A percentile compares a stretch with the other conserved stretches of the same genome.
Evolutionary conservation across 2,329 filamentous ascomycete species (phyloP).

Genomic region (Periconia sp.): DNA sequence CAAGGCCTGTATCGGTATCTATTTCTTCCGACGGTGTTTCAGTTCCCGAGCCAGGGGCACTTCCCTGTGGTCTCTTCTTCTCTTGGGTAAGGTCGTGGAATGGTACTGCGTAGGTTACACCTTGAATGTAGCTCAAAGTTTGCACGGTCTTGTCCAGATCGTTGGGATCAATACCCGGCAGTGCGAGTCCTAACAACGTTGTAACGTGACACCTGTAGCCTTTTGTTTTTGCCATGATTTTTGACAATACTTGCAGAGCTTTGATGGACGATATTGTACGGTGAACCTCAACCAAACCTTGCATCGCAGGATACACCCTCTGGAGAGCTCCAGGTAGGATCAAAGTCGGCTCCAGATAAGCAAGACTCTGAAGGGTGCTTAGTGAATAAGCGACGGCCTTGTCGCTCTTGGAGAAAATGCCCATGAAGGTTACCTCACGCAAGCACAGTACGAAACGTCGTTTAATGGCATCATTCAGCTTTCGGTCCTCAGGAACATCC

Average conservation of each 20-base stretch:
- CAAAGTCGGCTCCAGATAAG: conserved; percentile 86
- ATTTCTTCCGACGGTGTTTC: conserved; percentile 36
- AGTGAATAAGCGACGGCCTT: conserved; percentile 91
- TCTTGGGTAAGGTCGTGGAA: conserved; percentile 77
- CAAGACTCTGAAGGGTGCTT: conserved; percentile 83
- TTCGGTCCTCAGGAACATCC: conserved; percentile 77
- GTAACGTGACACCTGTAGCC: conserved; percentile 97
- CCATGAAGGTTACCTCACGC: conserved; percentile 95
- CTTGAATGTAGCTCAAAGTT: conserved; percentile 92
- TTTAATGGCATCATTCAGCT: conserved; percentile 78
- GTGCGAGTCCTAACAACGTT: conserved; percentile 83
- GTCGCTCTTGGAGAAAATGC: conserved; percentile 92
- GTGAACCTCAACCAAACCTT: conserved; percentile 95
- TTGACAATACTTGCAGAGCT: conserved; percentile 87
- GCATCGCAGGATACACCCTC: conserved; percentile 93
- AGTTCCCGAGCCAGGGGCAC: conserved; percentile 22
- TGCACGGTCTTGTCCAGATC: conserved; percentile 96
- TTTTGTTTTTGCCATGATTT: conserved; percentile 87
- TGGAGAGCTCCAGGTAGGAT: conserved; percentile 92
- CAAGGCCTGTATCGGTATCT: conserved; percentile 57
- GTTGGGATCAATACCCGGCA: conserved; percentile 96
- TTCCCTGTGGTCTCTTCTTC: conserved; percentile 26
- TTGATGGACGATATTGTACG: conserved; percentile 91
- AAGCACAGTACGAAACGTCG: conserved; percentile 85
- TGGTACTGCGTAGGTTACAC: conserved; percentile 93